Base-by-base conservation (phyloP, 192 early-diverging fungal genomes). In the Irineochytrium annulatum region DNA sequence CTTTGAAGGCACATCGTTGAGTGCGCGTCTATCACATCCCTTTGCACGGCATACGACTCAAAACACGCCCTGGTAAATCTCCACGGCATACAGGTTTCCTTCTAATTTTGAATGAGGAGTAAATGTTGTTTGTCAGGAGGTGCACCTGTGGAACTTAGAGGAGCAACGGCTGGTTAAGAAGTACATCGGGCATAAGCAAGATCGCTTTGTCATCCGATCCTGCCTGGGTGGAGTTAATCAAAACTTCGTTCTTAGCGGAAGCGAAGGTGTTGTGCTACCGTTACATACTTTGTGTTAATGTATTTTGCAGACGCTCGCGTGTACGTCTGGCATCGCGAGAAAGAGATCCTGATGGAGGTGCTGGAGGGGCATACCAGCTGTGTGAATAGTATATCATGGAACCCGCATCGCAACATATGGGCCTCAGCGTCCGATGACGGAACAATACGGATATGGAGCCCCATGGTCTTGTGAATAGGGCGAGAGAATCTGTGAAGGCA, bases 81-180 rank as follows among this genome's bases (percentile, higher is more conserved):
- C 14, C 75, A 73, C 3, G 61, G 27, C 1, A 51, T 41, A 26
- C 63, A 65, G 45, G 65, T 54, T 70, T 20, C 26, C 51, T 57
- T 33, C n/a, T n/a, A 24, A n/a, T 29, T 20, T 61, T 30, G 17
- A 20, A 11, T 49, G 3, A 71, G 22, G 30, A 30, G 22, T 4
- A 33, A 28, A 52, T 69, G 24, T 30, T 17, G 19, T 55, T 14
- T 55, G 51, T 2, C 74, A 92, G 65, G 88, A 89, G 58, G 86
- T 96, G 35, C 90, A 95, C 69, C 69, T 98, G 62, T 98, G 94
- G 92, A 84, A 94, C 60, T 62, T 98, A 24, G 65, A 75, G 31
- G 74, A 87, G 33, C 73, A 72, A 41, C 65, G 72, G 30, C 69
- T 94, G n/a, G 76, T 88, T 5, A 86, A 84, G 22, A 87, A 85